Evolutionary conservation across 108 stramenopile genomes (phyloP), one percentile per base, ranked within the genome.

Genomic region (Aurantiochytrium sp.): DNA sequence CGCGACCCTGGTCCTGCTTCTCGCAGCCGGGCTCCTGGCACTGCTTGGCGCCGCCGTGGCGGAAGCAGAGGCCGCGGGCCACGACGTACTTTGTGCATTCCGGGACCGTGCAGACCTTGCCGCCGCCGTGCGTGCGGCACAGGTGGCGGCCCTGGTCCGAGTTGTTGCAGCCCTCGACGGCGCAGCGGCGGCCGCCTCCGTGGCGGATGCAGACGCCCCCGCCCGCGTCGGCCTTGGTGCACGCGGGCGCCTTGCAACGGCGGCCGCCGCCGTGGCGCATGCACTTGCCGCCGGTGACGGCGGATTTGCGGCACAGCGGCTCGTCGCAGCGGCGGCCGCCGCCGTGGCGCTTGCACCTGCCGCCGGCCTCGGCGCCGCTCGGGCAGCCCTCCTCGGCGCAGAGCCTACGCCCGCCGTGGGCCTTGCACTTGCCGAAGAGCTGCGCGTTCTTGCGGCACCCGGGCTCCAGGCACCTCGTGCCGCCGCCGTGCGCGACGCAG

Each of bases 41-140:
- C 45, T 30, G 12, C 24, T 48, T 81, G 36, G 97, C 98, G 34
- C 98, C 98, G 21, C 98, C 98, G 89, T 99, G 98, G 55, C 95
- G 95, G 37, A 97, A 96, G 88, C 98, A 99, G 89, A 95, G 96
- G 85, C 73, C 45, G 8, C 39, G 6, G 12, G n/a, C 42, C 8
- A 48, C 17, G 6, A 48, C 73, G 12, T 27, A 27, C 4, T 81
- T 48, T 12, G 21, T 10, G 73, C 73, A 81, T 6, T 81, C 45
- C 6, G 73, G 73, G 2, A 81, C 12, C n/a, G 6, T 27, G 73
- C 73, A 81, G 19, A 22, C 24, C 73, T 81, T 81, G 24, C 73
- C 73, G 45, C 73, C 73, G 0, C 73, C 73, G 24, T 81, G 73
- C 12, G 1, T 41, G 10, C 73, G 6, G 73, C 73, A 81, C 36